Base-by-base conservation (phyloP, 305 asterid genomes). In the Ajuga reptans region DNA sequence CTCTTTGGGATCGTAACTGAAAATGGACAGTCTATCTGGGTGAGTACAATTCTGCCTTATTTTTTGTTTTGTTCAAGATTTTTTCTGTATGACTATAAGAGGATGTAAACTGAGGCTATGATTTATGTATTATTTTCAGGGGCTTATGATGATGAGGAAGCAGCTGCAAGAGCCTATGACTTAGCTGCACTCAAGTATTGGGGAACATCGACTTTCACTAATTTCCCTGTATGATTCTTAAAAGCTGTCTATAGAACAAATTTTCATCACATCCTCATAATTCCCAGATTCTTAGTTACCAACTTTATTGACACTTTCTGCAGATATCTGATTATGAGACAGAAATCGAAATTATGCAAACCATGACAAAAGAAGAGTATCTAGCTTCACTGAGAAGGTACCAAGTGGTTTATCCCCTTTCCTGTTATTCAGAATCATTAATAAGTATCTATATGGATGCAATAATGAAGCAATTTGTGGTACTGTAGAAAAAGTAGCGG, bases 311-410 rank as follows among this genome's bases (percentile, higher is more conserved):
- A 17, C 37, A 12, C 14, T 45, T 69, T 58, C 62, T 71, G 68
- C 81, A 89, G 96, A 80, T 83, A 37, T 63, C 85, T 64, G 95
- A 89, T 70, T 85, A 89, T 29, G 90, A 83, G 74, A 69, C 72
- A 4, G 95, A 89, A 71, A 79, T 87, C 12, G 94, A 83, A 52
- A 75, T 81, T 8, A 87, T 89, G 96, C 87, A 83, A 71, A 81
- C 64, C 4, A 81, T 87, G 77, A 87, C 94, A 0, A 89, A 84
- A 63, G 96, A 89, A 78, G 96, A 89, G 84, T 85, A 89, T 65
- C 83, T 89, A 52, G 96, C 91, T 55, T 81, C 96, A 9, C 77
- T 89, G 7, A 82, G 96, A 79, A 86, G 95, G 96, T 87, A 70
- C 9, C 0, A 12, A 29, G 34, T 37, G 21, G 10, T 52, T n/a